Evolutionary conservation across 2,329 filamentous ascomycete genomes (phyloP).

Genomic region (Talaromyces rugulosus): DNA sequence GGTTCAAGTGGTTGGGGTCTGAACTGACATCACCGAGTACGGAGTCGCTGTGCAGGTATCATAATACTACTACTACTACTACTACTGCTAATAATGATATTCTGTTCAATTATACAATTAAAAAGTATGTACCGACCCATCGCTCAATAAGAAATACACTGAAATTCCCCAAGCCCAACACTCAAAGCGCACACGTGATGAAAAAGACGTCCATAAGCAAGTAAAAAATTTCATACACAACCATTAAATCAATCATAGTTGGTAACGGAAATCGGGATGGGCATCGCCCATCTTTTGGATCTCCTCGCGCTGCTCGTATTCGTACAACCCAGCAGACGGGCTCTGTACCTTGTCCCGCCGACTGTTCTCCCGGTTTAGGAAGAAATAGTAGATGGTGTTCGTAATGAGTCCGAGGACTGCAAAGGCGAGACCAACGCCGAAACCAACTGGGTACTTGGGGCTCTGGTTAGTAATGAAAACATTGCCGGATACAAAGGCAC

Average conservation of each 20-base stretch:
- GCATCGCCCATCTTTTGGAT: conserved; percentile 15
- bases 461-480: conserved; percentile 38
- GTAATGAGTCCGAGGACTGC: conserved; percentile 7
- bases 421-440: conserved; percentile 20
- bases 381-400: conserved; percentile 9
- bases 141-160: neutral
- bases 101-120: neutral
- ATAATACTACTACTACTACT: too few relatives aligned
- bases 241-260: conserved; percentile 10
- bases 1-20: neutral
- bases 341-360: conserved; percentile 9
- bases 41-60: too few relatives aligned
- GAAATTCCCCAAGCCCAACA: neutral
- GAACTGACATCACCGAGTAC: neutral
- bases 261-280: conserved; percentile 16
- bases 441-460: conserved; percentile 20
- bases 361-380: conserved; percentile 11
- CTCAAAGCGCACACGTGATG: neutral
- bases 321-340: conserved; percentile 1
- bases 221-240: neutral
- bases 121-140: neutral
- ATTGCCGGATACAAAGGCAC: conserved; percentile 40
- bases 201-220: neutral
- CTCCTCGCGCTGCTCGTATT: conserved; percentile 8
- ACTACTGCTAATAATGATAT: neutral